Evolutionary conservation across 805 yeast species (phyloP).

Genomic region (Pichia kluyveri): DNA sequence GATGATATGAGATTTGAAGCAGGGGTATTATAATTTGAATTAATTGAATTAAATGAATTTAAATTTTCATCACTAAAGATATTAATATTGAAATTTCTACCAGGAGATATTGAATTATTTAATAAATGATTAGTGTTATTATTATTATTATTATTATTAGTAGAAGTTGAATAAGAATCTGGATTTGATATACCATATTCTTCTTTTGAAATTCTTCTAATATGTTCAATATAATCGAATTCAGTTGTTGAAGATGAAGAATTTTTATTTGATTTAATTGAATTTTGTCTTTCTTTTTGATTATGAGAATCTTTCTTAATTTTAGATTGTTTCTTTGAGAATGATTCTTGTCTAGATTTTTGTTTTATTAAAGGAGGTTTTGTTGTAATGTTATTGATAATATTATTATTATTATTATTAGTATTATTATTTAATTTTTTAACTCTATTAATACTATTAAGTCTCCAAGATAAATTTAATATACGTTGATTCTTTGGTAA

Average conservation of each 20-base stretch:
- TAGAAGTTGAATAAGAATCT: neutral
- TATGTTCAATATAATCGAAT: conserved; percentile 30
- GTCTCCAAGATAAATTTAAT: conserved; percentile 28
- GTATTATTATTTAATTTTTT: conserved; percentile 5
- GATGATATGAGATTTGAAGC: no score
- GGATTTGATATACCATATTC: conserved; percentile 20
- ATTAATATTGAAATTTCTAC: neutral
- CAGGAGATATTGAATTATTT: no score
- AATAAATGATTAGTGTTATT: neutral
- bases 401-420: no score
- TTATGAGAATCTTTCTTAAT: no score
- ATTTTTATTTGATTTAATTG: neutral
- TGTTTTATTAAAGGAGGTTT: neutral
- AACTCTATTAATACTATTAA: conserved; percentile 23
- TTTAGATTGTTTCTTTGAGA: neutral
- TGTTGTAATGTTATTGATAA: no score
- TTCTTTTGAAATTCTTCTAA: conserved; percentile 27
- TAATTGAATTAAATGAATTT: neutral
- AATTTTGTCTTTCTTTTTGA: neutral
- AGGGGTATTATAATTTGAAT: no score
- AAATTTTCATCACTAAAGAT: neutral
- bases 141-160: no score
- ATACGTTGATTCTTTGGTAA: conserved; percentile 28
- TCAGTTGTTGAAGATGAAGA: conserved; percentile 5
- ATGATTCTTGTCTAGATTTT: no score